Conservation (phyloP, 192 early-diverging fungal genomes). For the Coemansia sp. region DNA sequence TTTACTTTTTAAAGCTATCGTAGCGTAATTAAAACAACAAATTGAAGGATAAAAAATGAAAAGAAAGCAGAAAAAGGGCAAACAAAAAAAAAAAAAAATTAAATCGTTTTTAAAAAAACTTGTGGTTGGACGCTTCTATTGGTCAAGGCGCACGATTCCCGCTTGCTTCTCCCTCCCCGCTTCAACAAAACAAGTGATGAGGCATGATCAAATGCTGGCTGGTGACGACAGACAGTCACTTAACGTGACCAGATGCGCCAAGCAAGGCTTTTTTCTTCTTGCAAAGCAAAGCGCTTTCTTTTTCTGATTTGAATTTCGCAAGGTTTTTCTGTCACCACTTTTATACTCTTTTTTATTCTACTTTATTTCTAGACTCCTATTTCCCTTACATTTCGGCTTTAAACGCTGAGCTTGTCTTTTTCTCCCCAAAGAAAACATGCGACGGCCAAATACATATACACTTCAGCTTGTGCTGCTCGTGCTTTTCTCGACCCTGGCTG, state of each 20-base stretch:
- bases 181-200: background rate
- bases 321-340: background rate
- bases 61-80: conserved; percentile 1
- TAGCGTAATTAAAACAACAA: background rate
- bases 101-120: background rate
- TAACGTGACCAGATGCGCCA: background rate
- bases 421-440: conserved; percentile 4
- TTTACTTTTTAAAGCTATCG: background rate
- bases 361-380: background rate
- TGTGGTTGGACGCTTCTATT: background rate
- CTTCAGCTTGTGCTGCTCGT: conserved; percentile 4
- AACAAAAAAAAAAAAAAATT: conserved; percentile 5
- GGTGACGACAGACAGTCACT: background rate
- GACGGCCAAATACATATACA: background rate
- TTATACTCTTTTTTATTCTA: background rate
- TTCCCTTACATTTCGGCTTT: background rate
- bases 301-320: background rate
- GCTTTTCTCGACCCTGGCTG: background rate
- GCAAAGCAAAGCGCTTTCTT: background rate
- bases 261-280: background rate
- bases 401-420: background rate
- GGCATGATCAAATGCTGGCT: background rate
- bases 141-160: background rate
- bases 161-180: no score
- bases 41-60: conserved; percentile 5